Evolutionary conservation across 352 stramenopile genomes (phyloP), one percentile per base, ranked within the genome.

Genomic region (Phytophthora tentaculata): DNA sequence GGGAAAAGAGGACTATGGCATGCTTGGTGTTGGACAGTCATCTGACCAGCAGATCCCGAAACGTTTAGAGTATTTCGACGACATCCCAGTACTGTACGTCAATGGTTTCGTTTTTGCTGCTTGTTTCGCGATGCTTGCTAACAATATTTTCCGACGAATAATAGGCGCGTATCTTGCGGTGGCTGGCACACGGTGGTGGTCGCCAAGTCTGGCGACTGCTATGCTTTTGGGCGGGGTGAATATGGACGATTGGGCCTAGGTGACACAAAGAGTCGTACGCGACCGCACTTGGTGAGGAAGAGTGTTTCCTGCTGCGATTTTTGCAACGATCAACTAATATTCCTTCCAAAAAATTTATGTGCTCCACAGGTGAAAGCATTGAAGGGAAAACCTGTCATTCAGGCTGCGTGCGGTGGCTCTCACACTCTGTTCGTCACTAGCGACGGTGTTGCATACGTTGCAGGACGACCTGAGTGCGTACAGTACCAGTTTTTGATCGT

Each of bases 361-460:
- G 17, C 24, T 51, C 28, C 6, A 24, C n/a, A 89, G 79, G 79
- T 91, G 16, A 78, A 92, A 48, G 82, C 85, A 13, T 28, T 95
- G 23, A 77, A 88, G 66, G 79, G 64, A 17, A 77, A 92, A 59
- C 68, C 53, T 1, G 74, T 95, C 26, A 86, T 93, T 47, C 84
- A 95, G 52, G 87, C 83, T 29, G 84, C 87, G 12, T 92, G 83
- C n/a, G 87, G 87, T 51, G 81, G 81, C 12, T 89, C 81, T 61
- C 91, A 97, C 83, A 96, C 90, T 39, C 71, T 96, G 39, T 96
- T 97, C 45, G 77, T 97, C 32, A 96, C 88, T 20, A 83, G 80
- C 44, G 86, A 97, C 24, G 92, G 92, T 28, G 69, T 91, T 45
- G 88, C 89, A 14, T 97, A 88, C 67, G 94, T 88, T 67, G 87